phyloP scores from a whole-genome alignment of 1,284 basidiomycete species.

The Rhodotorula sp. region DNA sequence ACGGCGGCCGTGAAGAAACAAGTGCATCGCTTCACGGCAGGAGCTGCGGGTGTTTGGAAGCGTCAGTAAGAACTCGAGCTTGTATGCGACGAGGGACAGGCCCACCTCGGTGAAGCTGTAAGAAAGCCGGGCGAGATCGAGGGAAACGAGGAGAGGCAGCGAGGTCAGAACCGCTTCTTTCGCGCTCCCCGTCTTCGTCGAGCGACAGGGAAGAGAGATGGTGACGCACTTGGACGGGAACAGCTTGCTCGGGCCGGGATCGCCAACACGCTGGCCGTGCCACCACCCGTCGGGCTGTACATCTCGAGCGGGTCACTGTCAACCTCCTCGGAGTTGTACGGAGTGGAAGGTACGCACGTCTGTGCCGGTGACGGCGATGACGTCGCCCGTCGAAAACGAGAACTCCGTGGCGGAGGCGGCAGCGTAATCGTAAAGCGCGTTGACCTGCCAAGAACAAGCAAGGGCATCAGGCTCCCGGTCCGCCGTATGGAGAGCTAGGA shows the following conservation, averaged over 20 bases:
- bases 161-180: background rate
- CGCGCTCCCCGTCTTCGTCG: background rate
- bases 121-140: background rate
- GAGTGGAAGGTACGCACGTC: conserved; percentile 9
- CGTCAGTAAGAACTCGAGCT: background rate
- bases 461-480: background rate
- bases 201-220: background rate
- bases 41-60: background rate
- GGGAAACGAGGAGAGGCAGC: background rate
- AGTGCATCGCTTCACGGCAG: background rate
- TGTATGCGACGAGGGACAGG: too few species aligned
- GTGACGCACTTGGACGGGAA: conserved; percentile 39
- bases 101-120: conserved; percentile 24
- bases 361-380: conserved; percentile 45
- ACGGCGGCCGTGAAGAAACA: too few species aligned
- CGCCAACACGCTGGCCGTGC: conserved; percentile 34
- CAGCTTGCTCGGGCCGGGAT: conserved; percentile 22
- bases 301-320: background rate
- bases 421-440: conserved; percentile 85
- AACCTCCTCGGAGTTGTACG: too few species aligned
- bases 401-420: conserved; percentile 70
- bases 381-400: conserved; percentile 45
- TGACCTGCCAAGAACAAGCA: conserved; percentile 59
- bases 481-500: too few species aligned
- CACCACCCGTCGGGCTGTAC: conserved; percentile 42